A percentile compares a stretch with the other conserved stretches of the same genome.
These are phyloP conservation scores for Rhizophora mangle DNA, from an alignment of 345 rosid species.

Conservation along the genomic window DNA sequence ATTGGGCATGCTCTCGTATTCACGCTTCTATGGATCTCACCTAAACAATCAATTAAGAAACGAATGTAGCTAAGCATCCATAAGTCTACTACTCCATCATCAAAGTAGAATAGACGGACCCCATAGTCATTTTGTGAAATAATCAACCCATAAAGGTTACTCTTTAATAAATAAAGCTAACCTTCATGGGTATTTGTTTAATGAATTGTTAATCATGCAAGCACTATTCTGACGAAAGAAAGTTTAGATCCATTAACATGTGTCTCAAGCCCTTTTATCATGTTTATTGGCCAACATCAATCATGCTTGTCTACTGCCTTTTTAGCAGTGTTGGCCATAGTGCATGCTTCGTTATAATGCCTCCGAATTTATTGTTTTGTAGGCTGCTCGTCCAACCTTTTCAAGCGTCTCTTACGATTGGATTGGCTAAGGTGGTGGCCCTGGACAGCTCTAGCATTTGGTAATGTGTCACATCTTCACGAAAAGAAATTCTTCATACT, in stretches of 20 bases:
- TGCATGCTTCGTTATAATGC: constrained; percentile 46
- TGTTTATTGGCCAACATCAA: constrained; percentile 26
- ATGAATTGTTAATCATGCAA: constrained; percentile 15
- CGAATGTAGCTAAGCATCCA: not conserved
- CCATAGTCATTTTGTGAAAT: constrained; percentile 15
- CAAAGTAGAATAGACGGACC: not conserved
- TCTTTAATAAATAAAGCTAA: constrained; percentile 31
- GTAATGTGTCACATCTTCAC: not conserved
- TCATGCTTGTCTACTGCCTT: constrained; percentile 36
- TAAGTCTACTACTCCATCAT: constrained; percentile 9
- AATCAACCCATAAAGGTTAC: constrained; percentile 22
- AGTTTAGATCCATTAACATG: constrained; percentile 25
- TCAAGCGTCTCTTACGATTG: constrained; percentile 8
- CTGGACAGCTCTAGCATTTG: constrained; percentile 31
- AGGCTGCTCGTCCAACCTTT: not conserved
- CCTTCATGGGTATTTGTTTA: constrained; percentile 21
- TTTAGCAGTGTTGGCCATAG: constrained; percentile 30
- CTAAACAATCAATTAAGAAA: no score
- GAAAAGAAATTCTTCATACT: constrained; percentile 9
- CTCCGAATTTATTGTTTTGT: constrained; percentile 11
- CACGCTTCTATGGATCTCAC: no score
- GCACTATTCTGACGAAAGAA: constrained; percentile 25
- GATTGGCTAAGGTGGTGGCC: constrained; percentile 24
- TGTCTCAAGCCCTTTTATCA: constrained; percentile 29
- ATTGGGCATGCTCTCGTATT: no score